Conservation (phyloP, 257 asterid species). For the Jacaranda mimosifolia region DNA sequence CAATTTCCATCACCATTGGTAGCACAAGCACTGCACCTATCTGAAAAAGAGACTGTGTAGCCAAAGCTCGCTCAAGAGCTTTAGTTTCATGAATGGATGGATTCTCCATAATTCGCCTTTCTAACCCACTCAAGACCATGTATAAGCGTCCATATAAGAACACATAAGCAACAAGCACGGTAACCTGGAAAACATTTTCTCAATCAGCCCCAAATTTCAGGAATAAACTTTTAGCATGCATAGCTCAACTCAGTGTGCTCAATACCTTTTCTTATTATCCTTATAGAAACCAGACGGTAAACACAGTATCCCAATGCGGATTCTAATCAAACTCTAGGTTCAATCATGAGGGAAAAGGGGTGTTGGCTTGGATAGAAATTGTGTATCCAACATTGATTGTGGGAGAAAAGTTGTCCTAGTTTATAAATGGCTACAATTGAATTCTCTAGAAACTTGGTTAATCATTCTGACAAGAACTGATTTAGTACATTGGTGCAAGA, state of each 20-base stretch:
- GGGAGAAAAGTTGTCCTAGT: too few relatives aligned
- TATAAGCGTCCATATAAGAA: slow-evolving; percentile 89
- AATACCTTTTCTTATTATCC: background rate
- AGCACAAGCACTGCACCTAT: slow-evolving; percentile 85
- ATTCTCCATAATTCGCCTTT: slow-evolving; percentile 76
- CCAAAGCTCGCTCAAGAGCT: slow-evolving; percentile 90
- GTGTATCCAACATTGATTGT: too few relatives aligned
- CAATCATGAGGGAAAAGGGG: too few relatives aligned
- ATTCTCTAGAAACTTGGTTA: too few relatives aligned
- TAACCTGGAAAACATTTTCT: slow-evolving; percentile 66
- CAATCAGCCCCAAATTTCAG: slow-evolving; percentile 32
- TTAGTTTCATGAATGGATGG: slow-evolving; percentile 70
- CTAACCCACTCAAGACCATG: slow-evolving; percentile 95
- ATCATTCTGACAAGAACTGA: too few relatives aligned
- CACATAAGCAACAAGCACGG: slow-evolving; percentile 79
- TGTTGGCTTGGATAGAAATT: too few relatives aligned
- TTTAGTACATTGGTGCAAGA: too few relatives aligned
- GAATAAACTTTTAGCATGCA: slow-evolving; percentile 26
- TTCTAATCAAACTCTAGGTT: too few relatives aligned
- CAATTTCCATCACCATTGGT: slow-evolving; percentile 99
- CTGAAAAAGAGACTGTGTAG: slow-evolving; percentile 87
- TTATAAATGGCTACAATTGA: background rate
- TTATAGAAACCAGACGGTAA: too few relatives aligned
- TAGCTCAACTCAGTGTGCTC: background rate
- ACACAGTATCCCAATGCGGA: too few relatives aligned